Conservation (phyloP, 2,329 filamentous ascomycete species). For the Talaromyces rugulosus region DNA sequence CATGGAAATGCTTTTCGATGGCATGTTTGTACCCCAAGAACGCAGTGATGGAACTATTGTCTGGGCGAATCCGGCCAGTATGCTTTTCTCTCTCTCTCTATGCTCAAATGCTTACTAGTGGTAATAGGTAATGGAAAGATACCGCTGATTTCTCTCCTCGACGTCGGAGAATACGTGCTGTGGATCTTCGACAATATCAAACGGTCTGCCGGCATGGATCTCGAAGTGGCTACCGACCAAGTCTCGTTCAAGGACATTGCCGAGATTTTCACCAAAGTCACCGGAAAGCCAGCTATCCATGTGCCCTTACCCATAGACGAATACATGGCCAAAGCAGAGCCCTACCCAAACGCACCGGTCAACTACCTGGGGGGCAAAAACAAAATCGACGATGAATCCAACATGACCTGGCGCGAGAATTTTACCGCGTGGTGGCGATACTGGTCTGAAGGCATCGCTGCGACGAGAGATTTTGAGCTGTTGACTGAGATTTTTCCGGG, state of each 20-base stretch:
- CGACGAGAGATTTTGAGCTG: slow-evolving; percentile 9
- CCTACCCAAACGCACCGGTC: slow-evolving; percentile 7
- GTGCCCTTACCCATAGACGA: slow-evolving; percentile 2
- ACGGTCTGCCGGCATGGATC: slow-evolving; percentile 14
- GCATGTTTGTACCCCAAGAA: slow-evolving; percentile 15
- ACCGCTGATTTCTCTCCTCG: slow-evolving; percentile 17
- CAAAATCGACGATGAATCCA: slow-evolving; percentile 7
- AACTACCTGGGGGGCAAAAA: slow-evolving; percentile 3
- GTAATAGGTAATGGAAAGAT: slow-evolving; percentile 10
- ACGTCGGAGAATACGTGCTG: slow-evolving; percentile 15
- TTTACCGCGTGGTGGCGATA: slow-evolving; percentile 13
- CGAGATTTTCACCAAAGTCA: slow-evolving; percentile 4
- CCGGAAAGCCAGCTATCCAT: slow-evolving; percentile 8
- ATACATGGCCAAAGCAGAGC: slow-evolving; percentile 9
- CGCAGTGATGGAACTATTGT: slow-evolving; percentile 16
- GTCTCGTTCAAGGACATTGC: slow-evolving; percentile 9
- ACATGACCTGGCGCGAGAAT: slow-evolving; percentile 11
- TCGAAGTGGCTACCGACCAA: slow-evolving; percentile 16
- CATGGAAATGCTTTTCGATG: slow-evolving; percentile 38
- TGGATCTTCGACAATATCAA: slow-evolving; percentile 19
- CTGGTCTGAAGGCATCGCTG: slow-evolving; percentile 8
- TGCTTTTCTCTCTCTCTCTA: background rate
- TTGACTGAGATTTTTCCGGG: slow-evolving; percentile 2
- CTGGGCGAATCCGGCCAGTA: slow-evolving; percentile 13
- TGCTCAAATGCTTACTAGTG: background rate